Evolutionary conservation across 495 filamentous ascomycete species (phyloP), one percentile per base, ranked within the genome.

Genomic region (Penicillium arizonense): DNA sequence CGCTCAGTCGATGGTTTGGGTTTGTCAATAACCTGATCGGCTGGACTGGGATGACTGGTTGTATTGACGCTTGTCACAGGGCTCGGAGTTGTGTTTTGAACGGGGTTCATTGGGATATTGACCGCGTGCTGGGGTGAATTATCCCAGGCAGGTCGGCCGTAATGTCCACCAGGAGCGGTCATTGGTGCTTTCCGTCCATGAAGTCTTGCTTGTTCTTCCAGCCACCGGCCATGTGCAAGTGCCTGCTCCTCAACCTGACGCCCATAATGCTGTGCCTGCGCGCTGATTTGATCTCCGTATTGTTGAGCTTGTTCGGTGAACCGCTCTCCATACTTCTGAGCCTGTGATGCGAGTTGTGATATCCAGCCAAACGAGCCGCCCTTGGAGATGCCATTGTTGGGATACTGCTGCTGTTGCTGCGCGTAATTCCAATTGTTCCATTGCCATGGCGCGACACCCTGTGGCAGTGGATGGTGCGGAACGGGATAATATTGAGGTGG

Each of bases 261-360:
- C 23, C 72, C 66, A 47, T 75, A 75, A 23, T 72, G 56, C 41
- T 70, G 62, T n/a, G 72, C 74, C 24, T 74, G 71, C 3, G 68
- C 62, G 44, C 63, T 70, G 21, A 75, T 68, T 48, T 72, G 68
- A 45, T 74, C 71, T 4, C 72, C 72, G 44, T 77, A 77, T 21
- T 69, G 64, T 44, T 69, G 62, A 0, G 72, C 74, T 42, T 74
- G 72, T 40, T 73, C 70, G 13, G 58, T 61, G 26, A 77, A 71
- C 4, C 69, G 72, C 39, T 76, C 74, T 3, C 72, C 74, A 41
- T 77, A 77, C 33, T 73, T 71, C 49, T 77, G 74, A 9, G 73
- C 74, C 40, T 72, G 65, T 3, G 64, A 56, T 38, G 69, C 69
- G 13, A 77, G 58, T 10, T 61, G 58, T 0, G 72, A 58, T 16